Evolutionary conservation across 768 basidiomycete genomes (phyloP).

Genomic region (Tephrocybe rancida): DNA sequence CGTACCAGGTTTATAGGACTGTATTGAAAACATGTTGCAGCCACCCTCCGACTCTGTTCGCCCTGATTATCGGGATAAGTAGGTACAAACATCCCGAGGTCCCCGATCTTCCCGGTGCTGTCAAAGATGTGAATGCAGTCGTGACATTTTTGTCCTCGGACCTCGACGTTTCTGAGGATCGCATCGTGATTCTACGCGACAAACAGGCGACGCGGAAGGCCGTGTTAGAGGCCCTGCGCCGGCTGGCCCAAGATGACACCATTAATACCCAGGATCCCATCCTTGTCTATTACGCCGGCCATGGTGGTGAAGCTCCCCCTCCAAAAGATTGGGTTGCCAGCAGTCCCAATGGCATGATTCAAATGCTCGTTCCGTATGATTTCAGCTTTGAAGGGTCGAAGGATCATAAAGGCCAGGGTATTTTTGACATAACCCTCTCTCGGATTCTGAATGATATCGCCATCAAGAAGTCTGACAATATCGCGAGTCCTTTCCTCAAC

Average conservation of each 20-base stretch:
- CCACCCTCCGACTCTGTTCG: not conserved
- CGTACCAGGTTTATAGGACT: too few species aligned
- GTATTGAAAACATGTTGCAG: too few species aligned
- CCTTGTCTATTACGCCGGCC: slow-evolving; percentile 7
- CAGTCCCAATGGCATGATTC: not conserved
- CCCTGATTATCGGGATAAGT: slow-evolving; percentile 15
- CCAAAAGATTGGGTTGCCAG: not conserved
- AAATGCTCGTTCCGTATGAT: slow-evolving; percentile 6
- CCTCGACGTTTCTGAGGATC: not conserved
- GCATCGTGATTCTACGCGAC: not conserved
- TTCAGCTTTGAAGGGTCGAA: not conserved
- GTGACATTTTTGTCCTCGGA: not conserved
- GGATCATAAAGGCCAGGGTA: not conserved
- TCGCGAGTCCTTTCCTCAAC: not conserved
- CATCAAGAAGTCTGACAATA: slow-evolving; percentile 4
- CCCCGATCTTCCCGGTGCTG: not conserved
- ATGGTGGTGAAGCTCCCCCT: not conserved
- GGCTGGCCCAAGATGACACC: not conserved
- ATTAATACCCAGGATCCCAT: slow-evolving; percentile 2
- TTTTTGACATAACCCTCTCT: slow-evolving; percentile 2
- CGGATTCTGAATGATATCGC: not conserved
- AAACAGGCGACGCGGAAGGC: not conserved
- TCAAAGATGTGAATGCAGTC: slow-evolving; percentile 4
- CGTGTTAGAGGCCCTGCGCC: not conserved
- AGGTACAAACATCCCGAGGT: not conserved